These are phyloP conservation scores for Aspergillus sp. DNA, from an alignment of 2,329 filamentous ascomycete species.

Conservation along the genomic window DNA sequence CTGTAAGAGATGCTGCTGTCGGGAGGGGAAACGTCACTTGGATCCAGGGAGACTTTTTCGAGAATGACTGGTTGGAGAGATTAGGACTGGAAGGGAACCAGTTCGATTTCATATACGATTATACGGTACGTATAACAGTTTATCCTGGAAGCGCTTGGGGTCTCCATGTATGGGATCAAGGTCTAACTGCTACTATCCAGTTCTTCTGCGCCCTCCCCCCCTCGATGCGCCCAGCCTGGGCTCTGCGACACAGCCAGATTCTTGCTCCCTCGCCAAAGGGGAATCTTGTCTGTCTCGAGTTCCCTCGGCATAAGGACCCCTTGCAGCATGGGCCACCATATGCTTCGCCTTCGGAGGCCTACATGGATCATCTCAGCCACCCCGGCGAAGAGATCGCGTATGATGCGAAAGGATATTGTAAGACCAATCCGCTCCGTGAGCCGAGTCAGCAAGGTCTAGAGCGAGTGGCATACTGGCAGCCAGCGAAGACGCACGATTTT, in stretches of 20 bases:
- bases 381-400: slow-evolving; percentile 70
- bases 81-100: neutral
- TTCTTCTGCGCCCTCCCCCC: slow-evolving; percentile 63
- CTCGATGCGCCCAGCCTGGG: slow-evolving; percentile 57
- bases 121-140: slow-evolving; percentile 52
- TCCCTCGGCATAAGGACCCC: slow-evolving; percentile 70
- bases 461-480: slow-evolving; percentile 56
- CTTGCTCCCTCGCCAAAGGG: slow-evolving; percentile 50
- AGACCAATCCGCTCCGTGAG: slow-evolving; percentile 48
- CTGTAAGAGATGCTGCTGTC: slow-evolving; percentile 3
- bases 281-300: slow-evolving; percentile 69
- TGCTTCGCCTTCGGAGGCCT: slow-evolving; percentile 67
- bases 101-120: slow-evolving; percentile 24
- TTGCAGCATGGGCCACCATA: slow-evolving; percentile 70
- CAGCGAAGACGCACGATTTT: slow-evolving; percentile 56
- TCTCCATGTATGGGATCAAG: neutral
- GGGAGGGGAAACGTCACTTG: slow-evolving; percentile 54
- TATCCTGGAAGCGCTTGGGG: neutral
- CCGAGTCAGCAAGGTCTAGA: slow-evolving; percentile 41
- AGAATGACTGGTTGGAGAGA: slow-evolving; percentile 10
- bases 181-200: slow-evolving; percentile 32
- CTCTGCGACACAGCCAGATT: slow-evolving; percentile 54
- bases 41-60: slow-evolving; percentile 55
- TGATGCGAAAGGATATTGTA: slow-evolving; percentile 53
- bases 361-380: slow-evolving; percentile 67